Conservation (phyloP, 2,329 filamentous ascomycete species). For the Phyllosticta capitalensis region DNA sequence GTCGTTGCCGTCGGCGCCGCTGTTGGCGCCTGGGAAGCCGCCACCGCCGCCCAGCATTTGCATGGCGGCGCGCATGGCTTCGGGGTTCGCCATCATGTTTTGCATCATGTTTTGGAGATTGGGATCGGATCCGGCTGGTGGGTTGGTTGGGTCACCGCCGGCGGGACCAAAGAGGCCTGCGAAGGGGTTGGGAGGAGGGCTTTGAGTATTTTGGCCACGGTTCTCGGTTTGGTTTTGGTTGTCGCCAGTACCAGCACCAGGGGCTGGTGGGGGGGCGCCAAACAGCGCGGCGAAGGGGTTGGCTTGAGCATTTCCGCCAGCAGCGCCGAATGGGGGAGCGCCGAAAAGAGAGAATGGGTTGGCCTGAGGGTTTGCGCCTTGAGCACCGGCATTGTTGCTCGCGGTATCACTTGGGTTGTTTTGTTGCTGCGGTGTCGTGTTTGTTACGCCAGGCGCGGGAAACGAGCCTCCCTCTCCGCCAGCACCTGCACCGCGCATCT, state of each 20-base stretch:
- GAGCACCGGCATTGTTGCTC: constrained; percentile 21
- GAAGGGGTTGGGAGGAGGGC: constrained; percentile 51
- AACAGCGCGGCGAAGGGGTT: constrained; percentile 58
- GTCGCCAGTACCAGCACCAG: constrained; percentile 22
- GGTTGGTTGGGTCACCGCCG: constrained; percentile 36
- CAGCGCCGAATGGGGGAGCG: constrained; percentile 24
- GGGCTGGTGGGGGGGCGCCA: constrained; percentile 18
- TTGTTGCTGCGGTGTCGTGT: constrained; percentile 54
- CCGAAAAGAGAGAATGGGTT: constrained; percentile 40
- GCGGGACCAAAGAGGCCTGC: constrained; percentile 47
- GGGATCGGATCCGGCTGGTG: constrained; percentile 16
- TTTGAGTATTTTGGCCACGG: not conserved
- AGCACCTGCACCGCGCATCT: constrained; percentile 40
- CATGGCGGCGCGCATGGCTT: constrained; percentile 44
- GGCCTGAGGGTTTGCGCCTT: constrained; percentile 19
- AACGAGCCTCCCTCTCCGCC: constrained; percentile 47
- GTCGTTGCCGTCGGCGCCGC: constrained; percentile 39
- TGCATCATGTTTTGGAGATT: constrained; percentile 34
- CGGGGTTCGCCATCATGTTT: constrained; percentile 48
- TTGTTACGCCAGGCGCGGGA: constrained; percentile 83
- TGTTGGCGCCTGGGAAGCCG: constrained; percentile 33
- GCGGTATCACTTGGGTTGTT: constrained; percentile 14
- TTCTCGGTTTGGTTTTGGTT: constrained; percentile 18
- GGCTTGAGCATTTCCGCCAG: constrained; percentile 20
- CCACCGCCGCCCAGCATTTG: constrained; percentile 41